These are phyloP conservation scores for Capronia americana DNA, from an alignment of 2,329 filamentous ascomycete species.

Conservation along the genomic window DNA sequence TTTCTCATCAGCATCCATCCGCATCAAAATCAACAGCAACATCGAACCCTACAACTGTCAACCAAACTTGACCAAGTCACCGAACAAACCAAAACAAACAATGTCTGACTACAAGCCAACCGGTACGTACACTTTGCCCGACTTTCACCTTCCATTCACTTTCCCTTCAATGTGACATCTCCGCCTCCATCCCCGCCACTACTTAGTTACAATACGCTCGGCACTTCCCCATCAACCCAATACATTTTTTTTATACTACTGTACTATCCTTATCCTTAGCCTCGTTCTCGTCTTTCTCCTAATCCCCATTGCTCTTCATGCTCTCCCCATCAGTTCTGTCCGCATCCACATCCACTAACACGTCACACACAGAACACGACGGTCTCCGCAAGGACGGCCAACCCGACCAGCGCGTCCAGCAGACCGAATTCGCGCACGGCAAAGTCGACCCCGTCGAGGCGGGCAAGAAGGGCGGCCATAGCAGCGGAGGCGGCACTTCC, in stretches of 20 bases:
- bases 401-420: slow-evolving; percentile 33
- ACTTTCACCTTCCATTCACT: background rate
- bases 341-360: background rate
- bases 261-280: background rate
- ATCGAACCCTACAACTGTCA: background rate
- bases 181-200: background rate
- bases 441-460: slow-evolving; percentile 39
- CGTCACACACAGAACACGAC: slow-evolving; percentile 32
- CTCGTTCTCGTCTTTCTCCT: background rate
- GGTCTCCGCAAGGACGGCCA: slow-evolving; percentile 39
- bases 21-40: background rate
- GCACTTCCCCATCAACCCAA: background rate
- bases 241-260: no score
- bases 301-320: background rate
- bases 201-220: background rate
- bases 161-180: background rate
- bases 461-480: slow-evolving; percentile 36
- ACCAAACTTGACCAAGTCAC: background rate
- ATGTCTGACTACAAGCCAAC: slow-evolving; percentile 40
- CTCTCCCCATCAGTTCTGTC: background rate
- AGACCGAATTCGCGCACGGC: slow-evolving; percentile 36
- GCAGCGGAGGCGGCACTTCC: slow-evolving; percentile 20
- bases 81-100: slow-evolving; percentile 27
- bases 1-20: slow-evolving; percentile 15
- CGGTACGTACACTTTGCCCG: slow-evolving; percentile 23